phyloP scores from a whole-genome alignment of 1,139 yeast species.

The Hyphopichia fennica region DNA sequence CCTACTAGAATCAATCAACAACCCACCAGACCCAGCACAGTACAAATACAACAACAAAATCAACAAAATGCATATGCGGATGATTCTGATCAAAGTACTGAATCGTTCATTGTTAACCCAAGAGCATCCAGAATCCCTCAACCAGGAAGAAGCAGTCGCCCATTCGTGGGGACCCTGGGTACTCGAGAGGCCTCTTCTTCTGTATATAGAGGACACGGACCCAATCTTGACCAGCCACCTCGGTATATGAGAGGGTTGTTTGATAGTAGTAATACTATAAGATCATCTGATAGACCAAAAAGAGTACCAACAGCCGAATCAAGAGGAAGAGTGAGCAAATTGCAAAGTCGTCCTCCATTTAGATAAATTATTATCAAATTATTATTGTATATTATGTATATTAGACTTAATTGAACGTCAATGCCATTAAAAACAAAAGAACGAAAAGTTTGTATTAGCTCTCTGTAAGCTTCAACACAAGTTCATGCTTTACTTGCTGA shows the following conservation, averaged over 20 bases:
- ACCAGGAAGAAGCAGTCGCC: constrained; percentile 2
- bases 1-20: background rate
- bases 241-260: constrained; percentile 44
- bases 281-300: constrained; percentile 4
- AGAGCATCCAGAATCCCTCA: constrained; percentile 15
- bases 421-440: no score
- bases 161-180: constrained; percentile 6
- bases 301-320: constrained; percentile 1
- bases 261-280: constrained; percentile 18
- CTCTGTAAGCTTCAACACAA: constrained; percentile 23
- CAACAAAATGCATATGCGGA: constrained; percentile 9
- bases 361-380: constrained; percentile 10
- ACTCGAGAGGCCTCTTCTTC: constrained; percentile 1
- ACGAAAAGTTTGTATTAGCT: constrained; percentile 6
- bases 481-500: constrained; percentile 44
- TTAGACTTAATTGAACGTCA: background rate
- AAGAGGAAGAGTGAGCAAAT: constrained; percentile 6
- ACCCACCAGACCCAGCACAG: constrained; percentile 2
- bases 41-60: background rate
- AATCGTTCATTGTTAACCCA: constrained; percentile 25
- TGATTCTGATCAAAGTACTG: constrained; percentile 23
- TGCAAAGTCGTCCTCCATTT: constrained; percentile 22
- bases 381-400: background rate
- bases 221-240: constrained; percentile 47
- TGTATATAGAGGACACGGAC: constrained; percentile 16